phyloP scores from a whole-genome alignment of 2,329 filamentous ascomycete genomes.

The Diplodia seriata region DNA sequence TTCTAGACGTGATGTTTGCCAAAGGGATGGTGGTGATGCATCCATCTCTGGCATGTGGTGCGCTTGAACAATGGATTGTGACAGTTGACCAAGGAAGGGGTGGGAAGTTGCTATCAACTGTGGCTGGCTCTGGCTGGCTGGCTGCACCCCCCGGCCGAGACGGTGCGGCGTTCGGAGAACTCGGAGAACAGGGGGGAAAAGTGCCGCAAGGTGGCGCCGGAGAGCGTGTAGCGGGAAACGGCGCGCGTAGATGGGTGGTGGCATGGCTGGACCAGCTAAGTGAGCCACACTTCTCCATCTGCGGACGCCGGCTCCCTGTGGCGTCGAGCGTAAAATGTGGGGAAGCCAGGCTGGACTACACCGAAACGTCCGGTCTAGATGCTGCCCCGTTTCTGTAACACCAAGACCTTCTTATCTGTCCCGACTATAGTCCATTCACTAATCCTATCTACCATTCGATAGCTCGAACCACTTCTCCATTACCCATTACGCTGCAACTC shows the following conservation, averaged over 20 bases:
- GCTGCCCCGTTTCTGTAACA: not conserved
- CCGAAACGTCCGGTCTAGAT: not conserved
- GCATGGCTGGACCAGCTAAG: not conserved
- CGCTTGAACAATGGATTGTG: no score
- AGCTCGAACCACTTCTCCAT: constrained; percentile 5
- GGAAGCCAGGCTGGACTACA: not conserved
- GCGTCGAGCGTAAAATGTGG: not conserved
- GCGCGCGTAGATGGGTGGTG: not conserved
- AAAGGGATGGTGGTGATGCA: no score
- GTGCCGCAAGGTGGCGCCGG: not conserved
- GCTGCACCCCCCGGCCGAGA: no score
- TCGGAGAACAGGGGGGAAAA: no score
- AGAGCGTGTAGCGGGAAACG: not conserved
- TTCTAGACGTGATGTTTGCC: no score
- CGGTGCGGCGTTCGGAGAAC: no score
- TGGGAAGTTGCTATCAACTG: no score
- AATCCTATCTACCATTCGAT: not conserved
- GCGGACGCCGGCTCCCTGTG: not conserved
- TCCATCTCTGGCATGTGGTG: no score
- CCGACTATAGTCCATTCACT: not conserved
- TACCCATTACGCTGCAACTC: constrained; percentile 10
- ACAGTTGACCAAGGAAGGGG: no score
- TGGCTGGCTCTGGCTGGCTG: no score
- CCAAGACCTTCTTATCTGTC: not conserved
- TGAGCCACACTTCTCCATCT: not conserved